phyloP scores from a whole-genome alignment of 495 filamentous ascomycete genomes.

The Xylaria nigripes region DNA sequence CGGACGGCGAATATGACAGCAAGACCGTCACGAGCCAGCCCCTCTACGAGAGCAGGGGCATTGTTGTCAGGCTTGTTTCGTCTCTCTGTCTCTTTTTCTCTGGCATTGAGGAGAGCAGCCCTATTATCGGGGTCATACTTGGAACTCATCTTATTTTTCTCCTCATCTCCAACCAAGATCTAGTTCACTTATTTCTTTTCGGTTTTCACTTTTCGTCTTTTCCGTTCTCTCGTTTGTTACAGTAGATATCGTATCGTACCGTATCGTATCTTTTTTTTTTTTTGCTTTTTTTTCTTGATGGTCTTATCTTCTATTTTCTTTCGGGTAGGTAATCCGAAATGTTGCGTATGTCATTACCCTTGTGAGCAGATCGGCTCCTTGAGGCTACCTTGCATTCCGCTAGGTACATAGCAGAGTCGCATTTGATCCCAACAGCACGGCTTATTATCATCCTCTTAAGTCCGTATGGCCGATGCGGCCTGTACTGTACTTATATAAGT shows the following conservation, averaged over 20 bases:
- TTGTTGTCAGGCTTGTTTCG: constrained; percentile 4
- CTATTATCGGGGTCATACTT: constrained; percentile 9
- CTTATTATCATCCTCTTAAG: not conserved
- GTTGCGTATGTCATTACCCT: too few relatives aligned
- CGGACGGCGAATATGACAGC: constrained; percentile 66
- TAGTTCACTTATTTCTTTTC: constrained; percentile 1
- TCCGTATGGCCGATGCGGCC: not conserved
- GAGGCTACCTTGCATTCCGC: not conserved
- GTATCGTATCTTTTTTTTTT: not conserved
- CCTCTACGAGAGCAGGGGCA: constrained; percentile 14
- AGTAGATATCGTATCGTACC: too few relatives aligned
- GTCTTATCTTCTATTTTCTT: too few relatives aligned
- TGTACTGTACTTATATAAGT: not conserved
- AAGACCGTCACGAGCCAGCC: constrained; percentile 42
- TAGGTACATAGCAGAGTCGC: too few relatives aligned
- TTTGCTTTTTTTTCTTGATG: not conserved
- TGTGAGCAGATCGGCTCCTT: not conserved
- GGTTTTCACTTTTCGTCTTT: not conserved
- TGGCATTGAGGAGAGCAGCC: constrained; percentile 5
- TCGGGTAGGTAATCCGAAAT: too few relatives aligned
- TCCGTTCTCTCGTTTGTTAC: not conserved
- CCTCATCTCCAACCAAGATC: not conserved
- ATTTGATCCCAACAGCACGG: too few relatives aligned
- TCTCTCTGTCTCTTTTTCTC: constrained; percentile 2
- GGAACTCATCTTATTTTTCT: constrained; percentile 21